Percentiles rank a stretch among this genome's conserved stretches.
phyloP scores from a whole-genome alignment of 352 stramenopile genomes.

The Phytophthora pseudosyringae region DNA sequence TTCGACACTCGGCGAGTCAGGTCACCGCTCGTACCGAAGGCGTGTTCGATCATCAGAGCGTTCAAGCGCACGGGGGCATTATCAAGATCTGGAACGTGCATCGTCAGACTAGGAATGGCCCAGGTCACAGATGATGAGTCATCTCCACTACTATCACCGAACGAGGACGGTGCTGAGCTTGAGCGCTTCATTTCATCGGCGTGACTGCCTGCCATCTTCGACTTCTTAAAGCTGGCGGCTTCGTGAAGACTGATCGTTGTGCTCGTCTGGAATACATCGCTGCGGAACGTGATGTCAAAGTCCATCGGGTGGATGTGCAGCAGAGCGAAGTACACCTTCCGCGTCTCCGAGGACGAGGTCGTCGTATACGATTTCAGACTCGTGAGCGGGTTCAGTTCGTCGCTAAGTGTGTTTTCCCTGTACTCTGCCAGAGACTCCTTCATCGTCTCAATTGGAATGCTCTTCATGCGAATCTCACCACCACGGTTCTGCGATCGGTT shows the following conservation, averaged over 20 bases:
- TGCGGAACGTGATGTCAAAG: slow-evolving; percentile 90
- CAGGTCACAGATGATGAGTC: slow-evolving; percentile 67
- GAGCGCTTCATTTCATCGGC: slow-evolving; percentile 41
- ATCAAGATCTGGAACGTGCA: slow-evolving; percentile 90
- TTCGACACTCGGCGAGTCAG: slow-evolving; percentile 86
- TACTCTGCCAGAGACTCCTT: slow-evolving; percentile 75
- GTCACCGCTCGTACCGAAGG: slow-evolving; percentile 88
- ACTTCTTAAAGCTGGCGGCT: slow-evolving; percentile 56
- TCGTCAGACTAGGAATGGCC: slow-evolving; percentile 87
- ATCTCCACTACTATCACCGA: slow-evolving; percentile 37
- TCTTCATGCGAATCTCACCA: slow-evolving; percentile 84
- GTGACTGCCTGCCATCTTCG: slow-evolving; percentile 31
- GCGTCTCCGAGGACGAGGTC: slow-evolving; percentile 71
- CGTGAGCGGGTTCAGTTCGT: slow-evolving; percentile 81
- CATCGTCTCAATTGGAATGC: slow-evolving; percentile 85
- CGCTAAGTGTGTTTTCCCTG: slow-evolving; percentile 76
- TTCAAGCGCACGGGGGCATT: slow-evolving; percentile 87
- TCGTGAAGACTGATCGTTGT: slow-evolving; percentile 68
- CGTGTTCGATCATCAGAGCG: slow-evolving; percentile 90
- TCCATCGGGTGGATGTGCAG: slow-evolving; percentile 90
- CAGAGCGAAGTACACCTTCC: slow-evolving; percentile 90
- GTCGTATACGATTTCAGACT: slow-evolving; percentile 72
- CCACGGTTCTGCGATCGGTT: slow-evolving; percentile 73
- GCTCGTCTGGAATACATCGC: slow-evolving; percentile 82
- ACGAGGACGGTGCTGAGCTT: slow-evolving; percentile 29